Conservation (phyloP, 2,329 filamentous ascomycete genomes). For the Nemania diffusa region DNA sequence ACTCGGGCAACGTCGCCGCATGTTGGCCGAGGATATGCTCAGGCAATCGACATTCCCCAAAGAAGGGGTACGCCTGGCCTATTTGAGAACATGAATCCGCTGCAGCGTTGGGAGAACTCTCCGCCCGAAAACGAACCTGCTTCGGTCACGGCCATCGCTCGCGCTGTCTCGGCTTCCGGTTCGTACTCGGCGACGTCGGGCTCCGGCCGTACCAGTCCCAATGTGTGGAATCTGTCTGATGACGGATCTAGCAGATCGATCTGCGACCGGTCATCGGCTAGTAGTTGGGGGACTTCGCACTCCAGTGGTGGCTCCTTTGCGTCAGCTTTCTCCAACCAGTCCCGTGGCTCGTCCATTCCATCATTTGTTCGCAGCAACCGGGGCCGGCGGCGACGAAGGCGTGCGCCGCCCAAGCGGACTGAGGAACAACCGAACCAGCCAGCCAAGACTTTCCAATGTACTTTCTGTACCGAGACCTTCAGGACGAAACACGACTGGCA, state of each 20-base stretch:
- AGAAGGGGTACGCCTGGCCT: slow-evolving; percentile 64
- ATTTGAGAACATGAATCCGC: slow-evolving; percentile 64
- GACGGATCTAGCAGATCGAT: slow-evolving; percentile 69
- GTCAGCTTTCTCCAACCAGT: slow-evolving; percentile 68
- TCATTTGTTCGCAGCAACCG: slow-evolving; percentile 55
- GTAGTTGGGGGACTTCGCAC: slow-evolving; percentile 69
- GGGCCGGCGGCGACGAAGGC: slow-evolving; percentile 62
- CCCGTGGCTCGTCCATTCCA: slow-evolving; percentile 64
- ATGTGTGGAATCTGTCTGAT: slow-evolving; percentile 67
- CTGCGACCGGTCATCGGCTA: slow-evolving; percentile 68
- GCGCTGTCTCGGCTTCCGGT: slow-evolving; percentile 65
- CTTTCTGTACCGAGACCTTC: slow-evolving; percentile 75
- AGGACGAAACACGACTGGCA: slow-evolving; percentile 77
- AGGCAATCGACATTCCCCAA: slow-evolving; percentile 78
- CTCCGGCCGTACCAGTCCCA: slow-evolving; percentile 68
- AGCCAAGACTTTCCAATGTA: slow-evolving; percentile 71
- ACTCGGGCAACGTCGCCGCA: slow-evolving; percentile 77
- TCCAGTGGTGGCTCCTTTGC: slow-evolving; percentile 68
- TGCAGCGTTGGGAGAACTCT: slow-evolving; percentile 69
- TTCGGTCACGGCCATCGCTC: slow-evolving; percentile 67
- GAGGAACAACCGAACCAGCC: slow-evolving; percentile 56
- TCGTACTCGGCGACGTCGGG: slow-evolving; percentile 55
- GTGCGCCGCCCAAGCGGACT: slow-evolving; percentile 52
- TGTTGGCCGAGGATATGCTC: slow-evolving; percentile 66
- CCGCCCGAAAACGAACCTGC: slow-evolving; percentile 70